Percentiles rank a stretch among this genome's conserved stretches.
These are phyloP conservation scores for Syzygium aqueum DNA, from an alignment of 345 rosid genomes.

Conservation along the genomic window DNA sequence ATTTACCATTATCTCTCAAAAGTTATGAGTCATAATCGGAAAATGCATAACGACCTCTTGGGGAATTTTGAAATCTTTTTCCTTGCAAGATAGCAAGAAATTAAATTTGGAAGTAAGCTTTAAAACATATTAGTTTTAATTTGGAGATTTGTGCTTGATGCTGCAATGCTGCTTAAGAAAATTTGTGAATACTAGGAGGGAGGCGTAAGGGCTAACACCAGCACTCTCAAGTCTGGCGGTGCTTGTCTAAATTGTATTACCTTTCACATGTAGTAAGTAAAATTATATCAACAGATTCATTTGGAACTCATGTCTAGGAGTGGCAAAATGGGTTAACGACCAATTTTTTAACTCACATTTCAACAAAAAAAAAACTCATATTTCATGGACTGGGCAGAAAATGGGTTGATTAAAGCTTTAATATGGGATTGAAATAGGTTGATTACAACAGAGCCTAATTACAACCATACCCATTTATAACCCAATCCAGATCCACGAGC, in stretches of 20 bases:
- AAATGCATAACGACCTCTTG: accelerated
- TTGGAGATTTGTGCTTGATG: neutral
- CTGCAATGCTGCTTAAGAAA: neutral
- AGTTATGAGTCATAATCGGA: neutral
- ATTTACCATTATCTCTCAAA: neutral
- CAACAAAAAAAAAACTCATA: too few relatives aligned
- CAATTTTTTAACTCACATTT: too few relatives aligned
- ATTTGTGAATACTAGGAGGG: accelerated
- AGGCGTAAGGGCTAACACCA: neutral
- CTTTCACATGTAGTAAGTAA: neutral
- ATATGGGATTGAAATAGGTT: too few relatives aligned
- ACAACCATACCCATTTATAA: too few relatives aligned
- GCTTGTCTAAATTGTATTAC: neutral
- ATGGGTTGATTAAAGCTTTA: too few relatives aligned
- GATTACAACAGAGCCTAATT: too few relatives aligned
- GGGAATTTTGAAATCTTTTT: neutral
- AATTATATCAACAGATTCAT: neutral
- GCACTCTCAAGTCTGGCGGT: neutral
- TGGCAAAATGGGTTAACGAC: too few relatives aligned
- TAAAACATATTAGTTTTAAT: neutral
- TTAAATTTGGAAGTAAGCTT: neutral
- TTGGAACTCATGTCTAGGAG: neutral
- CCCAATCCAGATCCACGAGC: too few relatives aligned
- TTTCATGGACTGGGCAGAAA: too few relatives aligned
- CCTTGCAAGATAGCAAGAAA: neutral